Base-by-base conservation (phyloP, 139 green algal species). In the Zygnema cylindricum region DNA sequence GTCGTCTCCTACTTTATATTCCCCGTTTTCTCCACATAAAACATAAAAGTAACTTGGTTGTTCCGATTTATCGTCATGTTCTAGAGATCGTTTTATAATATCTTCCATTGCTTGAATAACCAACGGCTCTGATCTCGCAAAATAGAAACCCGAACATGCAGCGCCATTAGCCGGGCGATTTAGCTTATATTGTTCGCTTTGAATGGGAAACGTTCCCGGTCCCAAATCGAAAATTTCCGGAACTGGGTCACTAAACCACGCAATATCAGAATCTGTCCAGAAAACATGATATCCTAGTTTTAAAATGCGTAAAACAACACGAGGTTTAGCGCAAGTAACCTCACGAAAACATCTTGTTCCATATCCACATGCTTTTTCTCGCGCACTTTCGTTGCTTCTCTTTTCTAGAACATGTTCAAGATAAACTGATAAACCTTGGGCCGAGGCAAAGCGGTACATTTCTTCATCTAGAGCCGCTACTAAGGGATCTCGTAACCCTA, bases 51-150 rank as follows among this genome's bases (percentile, higher is more conserved):
- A n/a, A n/a, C n/a, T n/a, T n/a, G n/a, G n/a, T n/a, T n/a, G n/a
- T n/a, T n/a, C n/a, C n/a, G n/a, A n/a, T n/a, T n/a, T n/a, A n/a
- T n/a, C n/a, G n/a, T n/a, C n/a, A n/a, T n/a, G n/a, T n/a, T n/a
- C n/a, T n/a, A n/a, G n/a, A n/a, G n/a, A n/a, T n/a, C n/a, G n/a
- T n/a, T n/a, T n/a, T n/a, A n/a, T n/a, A n/a, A n/a, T n/a, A n/a
- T n/a, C n/a, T n/a, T n/a, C n/a, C n/a, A n/a, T n/a, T n/a, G 84
- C 84, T 35, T 89, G 30, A 43, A 89, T 87, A 2, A 69, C 84
- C 38, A 25, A 25, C 38, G 30, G 1, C 1, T 89, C 84, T 0
- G 84, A 55, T 23, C 84, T 32, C 1, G 84, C 84, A 49, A 89
- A 85, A 35, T 89, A 89, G 35, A 89, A 85, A 16, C 84, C 84